Conservation (phyloP, 306 rosid species). For the Quercus gilva region DNA sequence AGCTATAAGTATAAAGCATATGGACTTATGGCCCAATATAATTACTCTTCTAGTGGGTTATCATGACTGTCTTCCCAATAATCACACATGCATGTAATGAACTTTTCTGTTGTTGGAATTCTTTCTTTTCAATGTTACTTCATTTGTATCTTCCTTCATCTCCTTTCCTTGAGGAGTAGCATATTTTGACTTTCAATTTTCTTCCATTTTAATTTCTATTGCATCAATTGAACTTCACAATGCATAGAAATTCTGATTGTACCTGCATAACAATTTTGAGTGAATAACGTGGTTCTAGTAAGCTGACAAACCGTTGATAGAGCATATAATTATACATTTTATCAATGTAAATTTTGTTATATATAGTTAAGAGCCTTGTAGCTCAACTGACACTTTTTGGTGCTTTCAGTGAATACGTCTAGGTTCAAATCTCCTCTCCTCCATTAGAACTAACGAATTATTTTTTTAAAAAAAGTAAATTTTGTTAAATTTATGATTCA, state of each 20-base stretch:
- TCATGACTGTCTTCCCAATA: neutral
- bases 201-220: neutral
- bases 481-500: neutral
- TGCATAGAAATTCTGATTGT: neutral
- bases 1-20: neutral
- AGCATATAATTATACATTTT: neutral
- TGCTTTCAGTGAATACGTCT: too few species aligned
- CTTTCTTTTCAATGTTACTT: neutral
- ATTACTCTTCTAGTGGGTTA: neutral
- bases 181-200: neutral
- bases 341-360: neutral
- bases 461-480: too few species aligned
- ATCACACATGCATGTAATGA: neutral
- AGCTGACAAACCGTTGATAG: neutral
- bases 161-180: neutral
- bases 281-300: neutral
- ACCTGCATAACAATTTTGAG: neutral
- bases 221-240: neutral
- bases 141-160: neutral
- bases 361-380: too few species aligned
- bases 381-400: too few species aligned
- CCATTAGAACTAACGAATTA: too few species aligned
- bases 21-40: neutral
- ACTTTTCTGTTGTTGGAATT: neutral
- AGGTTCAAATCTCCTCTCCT: too few species aligned